These are phyloP conservation scores for Penicillium parvum DNA, from an alignment of 495 filamentous ascomycete species.

Conservation along the genomic window DNA sequence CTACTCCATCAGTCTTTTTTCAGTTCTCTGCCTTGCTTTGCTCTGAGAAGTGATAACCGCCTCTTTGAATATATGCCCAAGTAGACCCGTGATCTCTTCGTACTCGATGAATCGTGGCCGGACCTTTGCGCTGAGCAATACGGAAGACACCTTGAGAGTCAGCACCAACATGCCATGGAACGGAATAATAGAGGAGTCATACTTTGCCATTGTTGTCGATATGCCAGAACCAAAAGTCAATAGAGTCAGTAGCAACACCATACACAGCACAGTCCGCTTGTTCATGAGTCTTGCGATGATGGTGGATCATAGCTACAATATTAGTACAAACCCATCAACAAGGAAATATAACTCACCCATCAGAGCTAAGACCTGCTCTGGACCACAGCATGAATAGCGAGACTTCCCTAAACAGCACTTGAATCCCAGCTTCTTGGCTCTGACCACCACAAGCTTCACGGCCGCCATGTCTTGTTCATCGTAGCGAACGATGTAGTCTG, in stretches of 20 bases:
- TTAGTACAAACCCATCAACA: no score
- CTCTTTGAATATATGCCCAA: slow-evolving; percentile 3
- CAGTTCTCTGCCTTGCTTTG: no score
- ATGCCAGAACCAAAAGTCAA: slow-evolving; percentile 9
- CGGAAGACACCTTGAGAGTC: slow-evolving; percentile 1
- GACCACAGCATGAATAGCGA: neutral
- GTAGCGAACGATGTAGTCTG: slow-evolving; percentile 8
- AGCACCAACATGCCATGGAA: neutral
- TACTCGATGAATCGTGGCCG: neutral
- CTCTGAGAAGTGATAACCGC: neutral
- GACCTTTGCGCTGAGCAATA: neutral
- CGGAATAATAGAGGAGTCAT: neutral
- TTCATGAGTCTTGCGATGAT: neutral
- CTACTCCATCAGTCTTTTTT: no score
- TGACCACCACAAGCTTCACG: slow-evolving; percentile 4
- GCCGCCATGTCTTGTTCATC: neutral
- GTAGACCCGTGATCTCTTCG: slow-evolving; percentile 1
- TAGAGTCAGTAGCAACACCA: slow-evolving; percentile 3
- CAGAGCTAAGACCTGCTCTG: neutral
- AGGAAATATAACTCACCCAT: slow-evolving; percentile 3
- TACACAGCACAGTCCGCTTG: slow-evolving; percentile 4
- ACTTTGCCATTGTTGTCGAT: slow-evolving; percentile 4
- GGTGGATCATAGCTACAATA: slow-evolving; percentile 7
- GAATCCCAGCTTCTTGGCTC: slow-evolving; percentile 2
- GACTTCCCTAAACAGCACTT: neutral